Evolutionary conservation across 495 filamentous ascomycete genomes (phyloP), one percentile per base, ranked within the genome.

Genomic region (Aspergillus coremiiformis): DNA sequence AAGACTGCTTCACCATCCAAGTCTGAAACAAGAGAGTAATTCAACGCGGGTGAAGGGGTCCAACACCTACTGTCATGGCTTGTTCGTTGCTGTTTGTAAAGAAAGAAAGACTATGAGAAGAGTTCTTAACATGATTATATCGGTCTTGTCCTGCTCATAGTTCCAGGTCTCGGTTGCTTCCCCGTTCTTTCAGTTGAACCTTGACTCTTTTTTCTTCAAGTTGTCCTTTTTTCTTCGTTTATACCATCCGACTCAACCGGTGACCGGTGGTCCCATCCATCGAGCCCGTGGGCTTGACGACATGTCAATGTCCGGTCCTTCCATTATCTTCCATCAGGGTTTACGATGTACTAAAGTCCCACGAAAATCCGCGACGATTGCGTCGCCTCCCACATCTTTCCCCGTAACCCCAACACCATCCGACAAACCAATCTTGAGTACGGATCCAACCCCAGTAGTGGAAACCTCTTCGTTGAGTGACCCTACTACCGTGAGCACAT

Each of bases 291-390:
- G 59, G 51, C 48, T 47, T 48, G 49, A 49, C 52, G 56, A 57
- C 43, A 58, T 64, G 58, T 58, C 51, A 23, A 59, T 56, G 53
- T 54, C 58, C 33, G 52, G 43, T 47, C 44, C 58, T 30, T 56
- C 56, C 2, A 51, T 61, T 27, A 52, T 61, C 44, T 53, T 58
- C 32, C 50, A 52, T 35, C 55, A 61, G 35, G 51, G 58, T 33
- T 48, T 55, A 42, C 50, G 49, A 51, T 61, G 61, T 26, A 59
- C 58, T 35, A 64, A 59, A 49, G 46, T 57, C 24, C 55, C 47
- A 19, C 53, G 55, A 44, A 37, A 47, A 22, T 54, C 56, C 4
- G 22, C 41, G 29, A 51, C 26, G 39, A 48, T 29, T 26, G 9
- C 43, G 11, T n/a, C 47, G 8, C 6, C 47, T 29, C 39, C 30